Conservation (phyloP, 139 green algal genomes). For the Mesotaenium endlicherianum region DNA sequence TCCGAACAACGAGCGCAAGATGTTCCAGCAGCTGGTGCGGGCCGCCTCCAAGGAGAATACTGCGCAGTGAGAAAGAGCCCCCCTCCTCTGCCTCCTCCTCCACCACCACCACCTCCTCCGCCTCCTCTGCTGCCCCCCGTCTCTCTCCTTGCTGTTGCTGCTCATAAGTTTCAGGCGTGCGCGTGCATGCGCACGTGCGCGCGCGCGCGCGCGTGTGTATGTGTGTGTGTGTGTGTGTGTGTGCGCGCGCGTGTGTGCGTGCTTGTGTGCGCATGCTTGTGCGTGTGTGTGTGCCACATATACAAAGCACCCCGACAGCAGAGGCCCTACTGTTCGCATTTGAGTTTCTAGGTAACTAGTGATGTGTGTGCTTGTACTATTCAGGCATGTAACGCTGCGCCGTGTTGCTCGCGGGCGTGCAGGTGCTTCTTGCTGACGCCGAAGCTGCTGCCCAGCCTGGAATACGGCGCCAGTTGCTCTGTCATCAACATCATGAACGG, state of each 20-base stretch:
- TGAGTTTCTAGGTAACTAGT: no score
- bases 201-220: neutral
- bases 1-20: conserved; percentile 88
- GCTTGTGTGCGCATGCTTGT: no score
- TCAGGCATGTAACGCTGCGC: no score
- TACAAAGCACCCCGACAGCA: no score
- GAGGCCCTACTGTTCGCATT: no score
- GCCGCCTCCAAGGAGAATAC: conserved; percentile 62
- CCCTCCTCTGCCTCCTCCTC: neutral
- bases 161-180: no score
- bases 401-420: no score
- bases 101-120: neutral
- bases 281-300: neutral
- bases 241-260: no score
- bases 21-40: conserved; percentile 82
- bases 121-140: neutral
- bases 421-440: conserved; percentile 83
- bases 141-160: no score
- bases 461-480: conserved; percentile 70
- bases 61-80: conserved; percentile 78
- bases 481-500: conserved; percentile 86
- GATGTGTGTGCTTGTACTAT: no score
- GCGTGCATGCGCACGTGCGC: no score
- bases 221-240: neutral
- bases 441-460: conserved; percentile 91